Conservation (phyloP, 2,329 filamentous ascomycete genomes). For the Aureobasidium sp. region DNA sequence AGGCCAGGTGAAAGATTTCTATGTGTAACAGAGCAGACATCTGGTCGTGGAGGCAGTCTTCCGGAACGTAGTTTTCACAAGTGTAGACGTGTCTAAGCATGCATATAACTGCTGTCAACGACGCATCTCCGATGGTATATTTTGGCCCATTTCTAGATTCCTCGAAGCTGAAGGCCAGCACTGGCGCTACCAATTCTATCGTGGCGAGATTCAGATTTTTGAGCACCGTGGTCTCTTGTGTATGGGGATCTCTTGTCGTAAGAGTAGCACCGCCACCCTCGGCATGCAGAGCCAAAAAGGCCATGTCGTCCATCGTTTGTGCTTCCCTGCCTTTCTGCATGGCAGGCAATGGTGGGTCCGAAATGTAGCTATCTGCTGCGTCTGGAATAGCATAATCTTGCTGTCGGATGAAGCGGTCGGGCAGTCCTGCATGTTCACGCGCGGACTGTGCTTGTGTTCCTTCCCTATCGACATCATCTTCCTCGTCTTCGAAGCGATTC, state of each 20-base stretch:
- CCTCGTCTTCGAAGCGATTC: not conserved
- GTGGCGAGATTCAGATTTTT: slow-evolving; percentile 25
- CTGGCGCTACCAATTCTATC: slow-evolving; percentile 28
- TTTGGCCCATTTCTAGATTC: slow-evolving; percentile 23
- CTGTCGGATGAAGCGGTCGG: not conserved
- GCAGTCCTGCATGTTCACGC: not conserved
- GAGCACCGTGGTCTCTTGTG: slow-evolving; percentile 25
- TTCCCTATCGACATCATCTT: not conserved
- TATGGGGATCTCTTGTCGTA: slow-evolving; percentile 23
- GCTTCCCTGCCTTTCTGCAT: not conserved
- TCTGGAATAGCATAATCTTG: not conserved
- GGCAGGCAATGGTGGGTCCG: not conserved
- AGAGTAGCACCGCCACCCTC: slow-evolving; percentile 24
- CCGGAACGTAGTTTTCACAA: slow-evolving; percentile 28
- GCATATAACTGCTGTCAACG: slow-evolving; percentile 24
- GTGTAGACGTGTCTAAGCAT: slow-evolving; percentile 35
- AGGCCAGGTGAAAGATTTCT: slow-evolving; percentile 32
- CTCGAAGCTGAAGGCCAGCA: slow-evolving; percentile 35
- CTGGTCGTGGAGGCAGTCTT: slow-evolving; percentile 17
- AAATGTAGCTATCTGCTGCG: not conserved
- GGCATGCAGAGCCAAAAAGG: slow-evolving; percentile 5
- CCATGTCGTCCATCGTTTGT: not conserved
- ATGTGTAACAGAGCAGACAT: slow-evolving; percentile 32
- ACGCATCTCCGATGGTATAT: slow-evolving; percentile 31
- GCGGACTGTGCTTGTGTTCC: not conserved